Evolutionary conservation across 2,329 filamentous ascomycete genomes (phyloP), one percentile per base, ranked within the genome.

Genomic region (Ophiosphaerella herpotricha): DNA sequence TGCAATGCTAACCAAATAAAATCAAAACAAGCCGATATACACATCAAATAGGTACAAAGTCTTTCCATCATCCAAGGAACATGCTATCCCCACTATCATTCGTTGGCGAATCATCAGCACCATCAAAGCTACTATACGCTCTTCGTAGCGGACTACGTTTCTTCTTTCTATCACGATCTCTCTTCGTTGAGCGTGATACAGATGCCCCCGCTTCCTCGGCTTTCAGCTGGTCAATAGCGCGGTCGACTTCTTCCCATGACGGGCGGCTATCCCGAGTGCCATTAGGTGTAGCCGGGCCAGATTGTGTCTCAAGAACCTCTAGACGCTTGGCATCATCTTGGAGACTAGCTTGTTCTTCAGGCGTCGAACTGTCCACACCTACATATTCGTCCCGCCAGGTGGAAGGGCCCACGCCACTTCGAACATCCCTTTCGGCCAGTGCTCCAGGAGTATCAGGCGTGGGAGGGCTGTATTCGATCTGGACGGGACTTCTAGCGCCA

Each of bases 281-380:
- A 21, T 70, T 72, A 0, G 76, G 76, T 9, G 76, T 77, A 2
- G 74, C 72, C 23, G 76, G 75, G 0, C 75, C 73, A 26, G 75
- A 77, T 53, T 77, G 75, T 7, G 74, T 76, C 42, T 69, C 71
- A 7, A 73, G 54, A 0, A 71, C 68, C 36, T 64, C 55, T 4
- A 69, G 52, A 23, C 67, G 58, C 35, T 60, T 54, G 21, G 64
- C 62, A 50, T 68, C 59, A n/a, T 71, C 64, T 31, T 66, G 55
- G 2, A 53, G 39, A 4, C 46, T 51, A 1, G 55, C 11, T 41
- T 43, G 56, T 46, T 38, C 55, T 38, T 44, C 49, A 29, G 29
- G 43, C 44, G 21, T 36, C 35, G 18, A 21, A 5, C 18, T 21
- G 18, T 21, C 18, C 18, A 34, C 21, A 14, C 8, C 29, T 11